These are phyloP conservation scores for Neonectria faginata DNA, from an alignment of 2,329 filamentous ascomycete species.

Conservation along the genomic window DNA sequence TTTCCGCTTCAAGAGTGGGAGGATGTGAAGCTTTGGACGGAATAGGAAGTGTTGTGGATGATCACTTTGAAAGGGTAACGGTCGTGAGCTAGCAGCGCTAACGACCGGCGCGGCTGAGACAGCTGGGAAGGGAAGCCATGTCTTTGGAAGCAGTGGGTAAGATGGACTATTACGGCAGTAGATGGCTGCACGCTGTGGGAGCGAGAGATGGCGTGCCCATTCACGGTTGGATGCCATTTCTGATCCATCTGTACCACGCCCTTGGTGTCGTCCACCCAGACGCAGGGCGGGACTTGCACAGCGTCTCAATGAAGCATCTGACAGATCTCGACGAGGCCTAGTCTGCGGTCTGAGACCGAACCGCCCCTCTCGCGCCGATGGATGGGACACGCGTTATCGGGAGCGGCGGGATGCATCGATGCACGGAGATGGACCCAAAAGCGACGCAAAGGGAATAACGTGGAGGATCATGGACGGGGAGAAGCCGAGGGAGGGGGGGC, in stretches of 20 bases:
- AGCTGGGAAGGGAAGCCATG: conserved; percentile 17
- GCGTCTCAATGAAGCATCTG: neutral
- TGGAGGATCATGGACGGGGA: neutral
- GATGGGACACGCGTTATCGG: conserved; percentile 2
- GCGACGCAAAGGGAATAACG: neutral
- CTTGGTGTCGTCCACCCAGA: neutral
- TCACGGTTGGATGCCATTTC: neutral
- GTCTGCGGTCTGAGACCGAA: neutral
- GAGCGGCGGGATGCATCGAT: neutral
- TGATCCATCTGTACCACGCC: neutral
- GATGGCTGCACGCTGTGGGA: neutral
- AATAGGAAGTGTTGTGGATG: conserved; percentile 19
- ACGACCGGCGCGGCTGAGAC: conserved; percentile 5
- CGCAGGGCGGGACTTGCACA: conserved; percentile 2
- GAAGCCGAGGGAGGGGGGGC: neutral
- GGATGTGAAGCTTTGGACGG: conserved; percentile 12
- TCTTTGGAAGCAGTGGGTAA: neutral
- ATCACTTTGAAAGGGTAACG: conserved; percentile 15
- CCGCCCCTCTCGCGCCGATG: neutral
- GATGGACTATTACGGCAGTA: neutral
- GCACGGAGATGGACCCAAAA: conserved; percentile 1
- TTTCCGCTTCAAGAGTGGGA: conserved; percentile 9
- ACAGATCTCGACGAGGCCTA: conserved; percentile 8
- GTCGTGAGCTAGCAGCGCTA: neutral
- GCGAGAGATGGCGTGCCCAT: conserved; percentile 7